These are phyloP conservation scores for Adenanthera pavonina DNA, from an alignment of 306 rosid species.

Conservation along the genomic window DNA sequence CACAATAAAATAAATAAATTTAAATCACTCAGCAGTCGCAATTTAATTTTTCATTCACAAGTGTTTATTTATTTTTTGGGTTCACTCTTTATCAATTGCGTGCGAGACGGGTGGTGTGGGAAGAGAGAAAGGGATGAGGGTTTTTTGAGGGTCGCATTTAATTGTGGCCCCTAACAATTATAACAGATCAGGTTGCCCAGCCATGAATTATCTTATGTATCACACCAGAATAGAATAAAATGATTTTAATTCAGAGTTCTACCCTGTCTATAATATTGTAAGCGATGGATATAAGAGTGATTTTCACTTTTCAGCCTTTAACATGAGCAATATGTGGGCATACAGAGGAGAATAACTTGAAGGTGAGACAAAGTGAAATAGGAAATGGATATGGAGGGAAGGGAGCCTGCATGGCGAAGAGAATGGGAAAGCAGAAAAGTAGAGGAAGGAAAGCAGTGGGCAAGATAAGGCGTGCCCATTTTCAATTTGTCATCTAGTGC, in stretches of 20 bases:
- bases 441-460: background rate
- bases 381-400: background rate
- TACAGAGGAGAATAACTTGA: background rate
- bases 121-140: background rate
- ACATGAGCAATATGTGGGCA: background rate
- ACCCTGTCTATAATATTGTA: no score
- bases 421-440: background rate
- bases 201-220: conserved; percentile 33
- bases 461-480: conserved; percentile 28
- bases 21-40: background rate
- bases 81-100: background rate
- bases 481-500: conserved; percentile 54
- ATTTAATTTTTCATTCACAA: background rate
- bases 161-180: conserved; percentile 38
- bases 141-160: conserved; percentile 9
- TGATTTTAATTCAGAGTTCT: no score
- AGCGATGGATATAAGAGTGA: no score
- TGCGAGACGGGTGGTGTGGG: background rate
- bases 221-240: background rate
- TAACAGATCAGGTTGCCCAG: conserved; percentile 34
- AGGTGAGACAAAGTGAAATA: background rate
- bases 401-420: background rate
- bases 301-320: background rate
- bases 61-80: no score
- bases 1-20: background rate